phyloP scores from a whole-genome alignment of 2,329 filamentous ascomycete genomes.

The Ascochyta pisi region DNA sequence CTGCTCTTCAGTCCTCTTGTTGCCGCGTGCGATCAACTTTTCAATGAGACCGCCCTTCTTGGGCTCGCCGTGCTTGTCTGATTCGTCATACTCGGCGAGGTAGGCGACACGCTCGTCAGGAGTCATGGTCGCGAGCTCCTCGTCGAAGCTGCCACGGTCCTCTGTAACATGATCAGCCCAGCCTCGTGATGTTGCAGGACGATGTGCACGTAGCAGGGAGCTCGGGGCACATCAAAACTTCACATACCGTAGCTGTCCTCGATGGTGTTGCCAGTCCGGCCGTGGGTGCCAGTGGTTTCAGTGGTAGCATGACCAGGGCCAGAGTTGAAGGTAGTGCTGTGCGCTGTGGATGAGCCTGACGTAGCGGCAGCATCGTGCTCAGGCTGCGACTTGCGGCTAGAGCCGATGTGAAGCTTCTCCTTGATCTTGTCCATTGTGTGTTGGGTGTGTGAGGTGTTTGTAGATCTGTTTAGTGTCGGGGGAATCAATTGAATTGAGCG shows the following conservation, averaged over 20 bases:
- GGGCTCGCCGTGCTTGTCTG: conserved; percentile 38
- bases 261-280: conserved; percentile 13
- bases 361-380: conserved; percentile 26
- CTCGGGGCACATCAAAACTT: background rate
- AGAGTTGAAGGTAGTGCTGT: conserved; percentile 19
- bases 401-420: conserved; percentile 46
- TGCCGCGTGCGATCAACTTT: conserved; percentile 43
- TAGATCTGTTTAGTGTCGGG: conserved; percentile 7
- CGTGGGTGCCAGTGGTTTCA: conserved; percentile 26
- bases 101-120: conserved; percentile 45
- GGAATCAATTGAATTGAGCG: conserved; percentile 11
- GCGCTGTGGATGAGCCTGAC: conserved; percentile 9
- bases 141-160: conserved; percentile 41
- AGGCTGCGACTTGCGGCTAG: conserved; percentile 39
- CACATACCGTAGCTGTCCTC: conserved; percentile 16
- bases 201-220: background rate
- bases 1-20: conserved; percentile 47
- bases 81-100: conserved; percentile 46
- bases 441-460: conserved; percentile 4
- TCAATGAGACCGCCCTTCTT: conserved; percentile 45
- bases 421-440: conserved; percentile 45
- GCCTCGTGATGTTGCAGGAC: background rate
- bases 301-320: conserved; percentile 26
- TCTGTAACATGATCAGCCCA: conserved; percentile 27
- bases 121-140: conserved; percentile 42